Percentiles rank a stretch among this genome's conserved stretches.
phyloP scores from a whole-genome alignment of 257 asterid genomes.

The Salvia miltiorrhiza region DNA sequence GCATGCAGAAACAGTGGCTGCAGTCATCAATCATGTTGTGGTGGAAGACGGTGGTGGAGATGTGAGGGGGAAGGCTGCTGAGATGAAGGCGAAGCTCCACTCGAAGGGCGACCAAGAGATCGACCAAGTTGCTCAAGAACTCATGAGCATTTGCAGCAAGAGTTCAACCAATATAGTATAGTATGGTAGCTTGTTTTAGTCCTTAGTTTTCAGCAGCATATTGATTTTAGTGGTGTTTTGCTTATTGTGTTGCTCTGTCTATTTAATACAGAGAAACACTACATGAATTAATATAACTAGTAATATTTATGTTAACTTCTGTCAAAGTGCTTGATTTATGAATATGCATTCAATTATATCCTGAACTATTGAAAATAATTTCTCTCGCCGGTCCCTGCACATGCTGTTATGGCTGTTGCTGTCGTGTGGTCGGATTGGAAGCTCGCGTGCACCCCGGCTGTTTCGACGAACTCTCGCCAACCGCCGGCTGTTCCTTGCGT shows the following conservation, averaged over 20 bases:
- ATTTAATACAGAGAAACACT: constrained; percentile 21
- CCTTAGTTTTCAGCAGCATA: background rate
- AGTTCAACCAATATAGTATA: background rate
- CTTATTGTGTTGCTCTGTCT: constrained; percentile 6
- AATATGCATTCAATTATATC: too few relatives aligned
- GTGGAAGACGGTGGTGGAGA: constrained; percentile 17
- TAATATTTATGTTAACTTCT: background rate
- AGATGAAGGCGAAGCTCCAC: constrained; percentile 17
- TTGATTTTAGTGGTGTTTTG: background rate
- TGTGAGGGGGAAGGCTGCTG: constrained; percentile 21
- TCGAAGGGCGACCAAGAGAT: constrained; percentile 22
- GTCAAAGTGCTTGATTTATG: background rate
- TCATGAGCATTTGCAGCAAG: constrained; percentile 15
- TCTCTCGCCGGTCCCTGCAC: too few relatives aligned
- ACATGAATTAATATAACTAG: background rate
- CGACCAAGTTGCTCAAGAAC: constrained; percentile 23
- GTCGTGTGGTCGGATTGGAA: too few relatives aligned
- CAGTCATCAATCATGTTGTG: constrained; percentile 28
- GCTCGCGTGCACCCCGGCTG: too few relatives aligned
- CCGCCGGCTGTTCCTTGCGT: too few relatives aligned
- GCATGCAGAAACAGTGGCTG: constrained; percentile 16
- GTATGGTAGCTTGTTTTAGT: background rate
- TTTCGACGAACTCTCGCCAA: too few relatives aligned
- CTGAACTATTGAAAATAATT: too few relatives aligned
- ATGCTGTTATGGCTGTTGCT: too few relatives aligned